Evolutionary conservation across 345 rosid genomes (phyloP).

Genomic region (Schrenkiella parvula): DNA sequence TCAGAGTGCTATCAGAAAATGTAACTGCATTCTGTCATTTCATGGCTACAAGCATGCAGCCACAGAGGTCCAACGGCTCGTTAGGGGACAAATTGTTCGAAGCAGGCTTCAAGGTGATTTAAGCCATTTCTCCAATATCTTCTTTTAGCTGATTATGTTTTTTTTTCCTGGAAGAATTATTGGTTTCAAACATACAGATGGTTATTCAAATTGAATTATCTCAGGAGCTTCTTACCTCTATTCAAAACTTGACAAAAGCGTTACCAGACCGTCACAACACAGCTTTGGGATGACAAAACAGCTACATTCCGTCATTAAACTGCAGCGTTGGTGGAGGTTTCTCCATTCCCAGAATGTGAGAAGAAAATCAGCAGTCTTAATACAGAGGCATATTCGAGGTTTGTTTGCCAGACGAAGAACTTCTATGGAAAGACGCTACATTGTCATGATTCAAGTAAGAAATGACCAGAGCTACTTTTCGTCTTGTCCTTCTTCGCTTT

Average conservation of each 20-base stretch:
- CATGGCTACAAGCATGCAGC: slow-evolving; percentile 48
- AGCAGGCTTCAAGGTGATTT: slow-evolving; percentile 61
- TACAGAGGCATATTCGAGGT: slow-evolving; percentile 59
- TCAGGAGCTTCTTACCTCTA: slow-evolving; percentile 43
- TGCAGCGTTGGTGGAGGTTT: slow-evolving; percentile 89
- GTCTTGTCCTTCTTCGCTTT: neutral
- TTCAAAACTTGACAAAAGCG: slow-evolving; percentile 11
- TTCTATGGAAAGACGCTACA: slow-evolving; percentile 38
- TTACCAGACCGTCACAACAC: slow-evolving; percentile 21
- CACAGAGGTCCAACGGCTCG: slow-evolving; percentile 49
- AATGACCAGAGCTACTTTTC: neutral
- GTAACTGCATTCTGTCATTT: slow-evolving; percentile 36
- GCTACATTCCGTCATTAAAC: slow-evolving; percentile 46
- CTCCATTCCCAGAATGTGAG: slow-evolving; percentile 41
- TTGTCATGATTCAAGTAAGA: slow-evolving; percentile 71
- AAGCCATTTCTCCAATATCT: slow-evolving; percentile 4
- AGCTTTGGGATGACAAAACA: slow-evolving; percentile 30
- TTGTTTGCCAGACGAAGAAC: slow-evolving; percentile 53
- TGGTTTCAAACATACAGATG: neutral
- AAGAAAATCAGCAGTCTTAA: slow-evolving; percentile 44
- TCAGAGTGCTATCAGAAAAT: slow-evolving; percentile 51
- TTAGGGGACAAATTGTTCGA: slow-evolving; percentile 50
- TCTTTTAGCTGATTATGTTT: neutral
- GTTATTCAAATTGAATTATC: slow-evolving; percentile 2
- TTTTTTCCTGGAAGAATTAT: neutral